These are phyloP conservation scores for Collybia mongolica DNA, from an alignment of 768 basidiomycete species.

Conservation along the genomic window DNA sequence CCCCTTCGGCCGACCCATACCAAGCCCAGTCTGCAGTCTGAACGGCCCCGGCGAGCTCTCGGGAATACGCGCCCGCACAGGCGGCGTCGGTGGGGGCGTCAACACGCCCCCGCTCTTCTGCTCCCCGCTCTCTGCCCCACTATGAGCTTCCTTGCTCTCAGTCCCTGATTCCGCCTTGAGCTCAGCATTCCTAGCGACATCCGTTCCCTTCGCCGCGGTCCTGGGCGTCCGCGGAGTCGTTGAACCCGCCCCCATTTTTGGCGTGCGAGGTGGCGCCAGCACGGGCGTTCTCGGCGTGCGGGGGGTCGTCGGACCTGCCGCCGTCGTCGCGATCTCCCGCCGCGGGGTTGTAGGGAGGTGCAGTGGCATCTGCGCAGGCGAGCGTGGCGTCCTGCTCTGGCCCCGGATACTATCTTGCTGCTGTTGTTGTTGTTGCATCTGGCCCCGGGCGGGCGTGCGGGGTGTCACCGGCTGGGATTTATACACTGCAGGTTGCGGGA, in stretches of 20 bases:
- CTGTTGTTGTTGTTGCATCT: no score
- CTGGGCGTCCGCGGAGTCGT: no score
- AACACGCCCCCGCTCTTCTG: constrained; percentile 9
- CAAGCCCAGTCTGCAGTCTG: neutral
- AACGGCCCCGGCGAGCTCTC: neutral
- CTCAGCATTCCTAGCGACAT: no score
- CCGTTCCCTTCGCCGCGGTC: no score
- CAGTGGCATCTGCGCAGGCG: neutral
- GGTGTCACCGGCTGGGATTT: no score
- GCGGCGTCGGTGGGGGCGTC: constrained; percentile 27
- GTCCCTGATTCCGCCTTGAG: no score
- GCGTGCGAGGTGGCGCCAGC: neutral
- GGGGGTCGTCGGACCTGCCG: neutral
- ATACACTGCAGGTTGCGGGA: no score
- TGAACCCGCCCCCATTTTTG: no score
- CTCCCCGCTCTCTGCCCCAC: neutral
- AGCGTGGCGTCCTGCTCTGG: no score
- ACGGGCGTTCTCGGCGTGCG: constrained; percentile 2
- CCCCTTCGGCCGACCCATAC: neutral
- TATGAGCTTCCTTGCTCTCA: neutral
- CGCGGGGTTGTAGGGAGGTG: neutral
- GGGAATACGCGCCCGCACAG: constrained; percentile 15
- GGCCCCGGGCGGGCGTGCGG: no score
- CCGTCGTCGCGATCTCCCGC: neutral
- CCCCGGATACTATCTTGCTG: no score